Evolutionary conservation across 2,329 filamentous ascomycete genomes (phyloP).

Genomic region (Rhynchosporium agropyri): DNA sequence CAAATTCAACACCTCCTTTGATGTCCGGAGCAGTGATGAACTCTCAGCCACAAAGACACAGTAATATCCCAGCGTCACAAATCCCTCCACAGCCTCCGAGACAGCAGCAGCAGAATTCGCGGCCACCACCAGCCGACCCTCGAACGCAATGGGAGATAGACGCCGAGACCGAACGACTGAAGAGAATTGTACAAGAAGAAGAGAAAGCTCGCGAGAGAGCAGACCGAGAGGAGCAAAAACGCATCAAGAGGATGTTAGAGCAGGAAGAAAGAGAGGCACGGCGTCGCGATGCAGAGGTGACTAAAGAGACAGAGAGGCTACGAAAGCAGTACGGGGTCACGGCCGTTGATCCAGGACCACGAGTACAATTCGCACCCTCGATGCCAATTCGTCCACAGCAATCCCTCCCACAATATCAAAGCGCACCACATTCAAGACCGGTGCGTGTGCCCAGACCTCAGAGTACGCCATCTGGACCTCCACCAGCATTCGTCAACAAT

Average conservation of each 20-base stretch:
- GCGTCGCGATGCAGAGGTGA: constrained; percentile 60
- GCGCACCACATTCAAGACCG: constrained; percentile 38
- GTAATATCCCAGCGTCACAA: constrained; percentile 32
- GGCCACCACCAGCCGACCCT: constrained; percentile 36
- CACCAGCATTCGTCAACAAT: constrained; percentile 10
- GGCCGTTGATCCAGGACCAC: constrained; percentile 14
- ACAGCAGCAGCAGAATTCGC: constrained; percentile 28
- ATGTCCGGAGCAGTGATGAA: constrained; percentile 38
- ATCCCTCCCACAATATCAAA: constrained; percentile 32
- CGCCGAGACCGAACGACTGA: constrained; percentile 75
- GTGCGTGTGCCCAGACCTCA: constrained; percentile 36
- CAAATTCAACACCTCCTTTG: constrained; percentile 28
- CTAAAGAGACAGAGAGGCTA: constrained; percentile 83
- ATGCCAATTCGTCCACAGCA: constrained; percentile 25
- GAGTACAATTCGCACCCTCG: constrained; percentile 27
- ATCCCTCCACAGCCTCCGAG: constrained; percentile 26
- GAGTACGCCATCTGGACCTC: constrained; percentile 32
- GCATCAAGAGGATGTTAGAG: constrained; percentile 67
- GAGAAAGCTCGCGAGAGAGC: constrained; percentile 54
- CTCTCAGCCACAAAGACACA: constrained; percentile 18
- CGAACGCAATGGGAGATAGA: constrained; percentile 57
- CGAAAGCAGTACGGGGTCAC: constrained; percentile 63
- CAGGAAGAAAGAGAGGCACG: constrained; percentile 65
- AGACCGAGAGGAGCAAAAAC: constrained; percentile 58
- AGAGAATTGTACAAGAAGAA: constrained; percentile 51